Conservation (phyloP, 1,139 yeast genomes). For the Taiozyma sp. region DNA sequence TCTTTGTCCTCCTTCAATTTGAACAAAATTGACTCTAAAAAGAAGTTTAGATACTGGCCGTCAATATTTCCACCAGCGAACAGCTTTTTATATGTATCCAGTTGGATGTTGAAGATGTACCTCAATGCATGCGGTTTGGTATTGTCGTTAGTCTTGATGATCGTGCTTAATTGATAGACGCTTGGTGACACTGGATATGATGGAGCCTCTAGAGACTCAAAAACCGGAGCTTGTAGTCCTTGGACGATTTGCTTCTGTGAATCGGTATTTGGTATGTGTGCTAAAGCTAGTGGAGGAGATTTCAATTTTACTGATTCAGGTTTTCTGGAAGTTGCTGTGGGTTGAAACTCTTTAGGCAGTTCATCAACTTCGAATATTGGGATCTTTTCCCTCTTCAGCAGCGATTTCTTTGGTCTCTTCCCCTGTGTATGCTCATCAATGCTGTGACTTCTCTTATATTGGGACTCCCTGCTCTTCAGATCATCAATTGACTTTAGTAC, state of each 20-base stretch:
- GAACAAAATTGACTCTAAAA: constrained; percentile 38
- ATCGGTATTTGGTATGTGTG: neutral
- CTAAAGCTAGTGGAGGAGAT: neutral
- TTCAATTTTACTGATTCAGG: neutral
- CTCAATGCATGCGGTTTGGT: constrained; percentile 31
- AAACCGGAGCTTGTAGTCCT: neutral
- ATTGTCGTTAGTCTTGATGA: constrained; percentile 15
- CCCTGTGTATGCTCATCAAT: constrained; percentile 8
- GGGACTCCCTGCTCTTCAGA: constrained; percentile 9
- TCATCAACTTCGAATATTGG: constrained; percentile 40
- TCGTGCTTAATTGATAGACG: constrained; percentile 13
- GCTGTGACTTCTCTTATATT: constrained; percentile 19
- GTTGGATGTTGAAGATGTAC: constrained; percentile 34
- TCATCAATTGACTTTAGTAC: constrained; percentile 24
- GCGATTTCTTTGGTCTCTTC: constrained; percentile 14
- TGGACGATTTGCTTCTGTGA: neutral
- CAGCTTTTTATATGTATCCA: constrained; percentile 28
- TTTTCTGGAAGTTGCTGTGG: neutral
- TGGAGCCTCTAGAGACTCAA: neutral
- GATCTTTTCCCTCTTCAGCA: constrained; percentile 20
- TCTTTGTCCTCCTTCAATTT: neutral
- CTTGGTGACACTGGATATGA: constrained; percentile 15
- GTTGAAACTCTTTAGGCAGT: constrained; percentile 37
- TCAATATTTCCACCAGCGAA: constrained; percentile 51
- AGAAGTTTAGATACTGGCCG: constrained; percentile 46